Base-by-base conservation (phyloP, 441 rosid genomes). In the Aquilaria agallochum region DNA sequence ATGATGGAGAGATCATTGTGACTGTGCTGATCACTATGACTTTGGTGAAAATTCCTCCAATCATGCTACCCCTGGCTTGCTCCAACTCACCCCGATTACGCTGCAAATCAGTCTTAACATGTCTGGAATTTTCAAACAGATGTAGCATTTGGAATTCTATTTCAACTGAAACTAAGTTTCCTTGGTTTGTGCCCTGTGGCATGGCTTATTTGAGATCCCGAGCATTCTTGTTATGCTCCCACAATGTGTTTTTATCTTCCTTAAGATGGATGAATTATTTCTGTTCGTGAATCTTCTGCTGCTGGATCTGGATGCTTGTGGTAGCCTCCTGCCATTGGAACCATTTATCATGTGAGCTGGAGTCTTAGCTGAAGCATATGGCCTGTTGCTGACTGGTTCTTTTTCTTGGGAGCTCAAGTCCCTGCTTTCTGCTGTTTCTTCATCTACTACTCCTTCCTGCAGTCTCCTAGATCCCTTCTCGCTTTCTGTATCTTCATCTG, bases 181-280 rank as follows among this genome's bases (percentile, higher is more conserved):
- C 9, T 40, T 40, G 1, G 45, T 10, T 40, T 8, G 9, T 40
- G 6, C 9, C 9, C 45, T 40, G 10, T 40, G 45, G n/a, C 32
- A 14, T 52, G 9, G 1, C 57, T 68, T 62, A 50, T 59, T 30
- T 59, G 52, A 60, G 50, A 20, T 69, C 68, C 58, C 11, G 52
- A 73, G 74, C 14, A 74, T 36, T 50, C 67, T 57, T 12, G 50
- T 6, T 32, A 76, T n/a, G 32, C 55, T 64, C 4, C 63, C 46
- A 11, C 78, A 8, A 52, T 64, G 70, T 31, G 10, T 30, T 56
- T 57, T 68, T 30, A 83, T 53, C 55, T 59, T 56, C 9, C 13
- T 46, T 32, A 78, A 60, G 60, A 74, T 45, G 1, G 78, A 72
- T 62, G 50, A 5, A 58, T 48, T 76, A 66, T 69, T 68, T 54